Evolutionary conservation across 179 eudicot genomes (phyloP).

Genomic region (Corrigiola litoralis): DNA sequence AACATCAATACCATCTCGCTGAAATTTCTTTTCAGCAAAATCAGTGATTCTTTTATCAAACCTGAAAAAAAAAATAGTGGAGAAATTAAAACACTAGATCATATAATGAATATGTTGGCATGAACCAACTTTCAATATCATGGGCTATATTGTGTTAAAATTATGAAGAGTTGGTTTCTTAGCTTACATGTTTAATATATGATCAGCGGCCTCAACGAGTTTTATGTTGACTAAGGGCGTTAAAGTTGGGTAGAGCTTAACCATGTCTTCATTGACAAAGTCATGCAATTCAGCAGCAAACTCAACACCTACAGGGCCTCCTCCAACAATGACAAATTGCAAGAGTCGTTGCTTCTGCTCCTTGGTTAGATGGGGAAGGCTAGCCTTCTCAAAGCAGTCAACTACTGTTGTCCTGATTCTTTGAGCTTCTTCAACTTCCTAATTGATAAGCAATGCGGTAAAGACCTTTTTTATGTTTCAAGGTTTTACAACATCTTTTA

Average conservation of each 20-base stretch:
- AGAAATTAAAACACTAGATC: background rate
- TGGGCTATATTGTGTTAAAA: too few relatives aligned
- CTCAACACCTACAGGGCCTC: constrained; percentile 85
- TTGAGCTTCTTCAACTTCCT: constrained; percentile 85
- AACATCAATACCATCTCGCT: constrained; percentile 63
- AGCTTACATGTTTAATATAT: constrained; percentile 63
- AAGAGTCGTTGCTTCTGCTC: constrained; percentile 51
- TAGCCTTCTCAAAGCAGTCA: constrained; percentile 75
- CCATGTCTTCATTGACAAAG: constrained; percentile 54
- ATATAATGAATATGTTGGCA: background rate
- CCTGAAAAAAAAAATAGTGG: constrained; percentile 29
- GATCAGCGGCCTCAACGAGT: constrained; percentile 65
- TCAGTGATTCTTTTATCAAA: constrained; percentile 72
- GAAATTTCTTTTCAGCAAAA: constrained; percentile 66
- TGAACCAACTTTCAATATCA: too few relatives aligned
- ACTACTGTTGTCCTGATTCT: constrained; percentile 62
- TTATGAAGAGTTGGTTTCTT: background rate
- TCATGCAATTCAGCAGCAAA: constrained; percentile 80
- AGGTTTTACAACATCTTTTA: too few relatives aligned
- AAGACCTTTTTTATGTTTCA: background rate
- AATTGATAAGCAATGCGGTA: background rate
- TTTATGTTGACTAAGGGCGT: constrained; percentile 54
- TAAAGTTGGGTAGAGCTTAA: constrained; percentile 46
- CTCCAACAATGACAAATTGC: constrained; percentile 75
- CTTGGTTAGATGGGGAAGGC: constrained; percentile 53